Conservation (phyloP, 176 grass and related monocot species). For the Carex parvula region DNA sequence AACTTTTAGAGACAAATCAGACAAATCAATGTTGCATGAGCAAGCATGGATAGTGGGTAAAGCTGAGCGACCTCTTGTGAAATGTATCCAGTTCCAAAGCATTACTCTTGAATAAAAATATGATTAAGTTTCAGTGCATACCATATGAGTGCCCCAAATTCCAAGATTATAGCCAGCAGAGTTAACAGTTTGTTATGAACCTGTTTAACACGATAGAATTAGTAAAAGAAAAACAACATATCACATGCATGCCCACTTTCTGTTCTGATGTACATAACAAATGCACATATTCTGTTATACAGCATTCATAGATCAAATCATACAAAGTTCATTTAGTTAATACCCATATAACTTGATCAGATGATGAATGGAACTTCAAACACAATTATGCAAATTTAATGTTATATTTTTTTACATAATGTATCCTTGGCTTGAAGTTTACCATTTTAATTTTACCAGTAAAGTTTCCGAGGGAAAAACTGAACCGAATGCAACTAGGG, state of each 20-base stretch:
- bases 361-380: neutral
- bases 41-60: neutral
- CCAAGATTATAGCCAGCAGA: conserved; percentile 79
- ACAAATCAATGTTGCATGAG: neutral
- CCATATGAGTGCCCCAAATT: conserved; percentile 96
- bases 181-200: conserved; percentile 87
- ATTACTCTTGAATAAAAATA: neutral
- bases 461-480: neutral
- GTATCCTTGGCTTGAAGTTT: neutral
- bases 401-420: neutral
- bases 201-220: conserved; percentile 33
- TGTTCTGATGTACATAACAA: neutral
- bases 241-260: neutral
- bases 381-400: neutral
- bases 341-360: neutral
- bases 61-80: neutral
- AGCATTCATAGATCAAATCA: neutral
- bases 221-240: conserved; percentile 13
- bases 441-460: neutral
- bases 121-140: conserved; percentile 37
- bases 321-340: neutral
- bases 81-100: neutral
- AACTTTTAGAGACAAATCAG: neutral
- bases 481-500: neutral
- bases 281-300: neutral